Evolutionary conservation across 1,139 yeast genomes (phyloP).

Genomic region (Nakaseomyces nivariensis): DNA sequence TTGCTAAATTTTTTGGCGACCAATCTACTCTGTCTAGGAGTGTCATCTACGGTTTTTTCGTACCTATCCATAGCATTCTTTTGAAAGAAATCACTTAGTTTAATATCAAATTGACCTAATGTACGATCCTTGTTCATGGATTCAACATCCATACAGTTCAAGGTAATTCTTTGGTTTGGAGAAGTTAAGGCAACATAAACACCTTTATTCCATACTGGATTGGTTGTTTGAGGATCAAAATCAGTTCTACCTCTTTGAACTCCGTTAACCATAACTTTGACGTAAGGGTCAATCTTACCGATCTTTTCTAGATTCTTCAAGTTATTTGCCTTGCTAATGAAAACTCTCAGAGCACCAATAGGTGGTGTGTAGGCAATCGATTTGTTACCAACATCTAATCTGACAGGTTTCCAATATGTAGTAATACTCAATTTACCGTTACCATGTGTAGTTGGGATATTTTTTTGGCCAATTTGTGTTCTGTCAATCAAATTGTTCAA

Average conservation of each 20-base stretch:
- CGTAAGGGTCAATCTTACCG: slow-evolving; percentile 90
- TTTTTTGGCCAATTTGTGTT: slow-evolving; percentile 61
- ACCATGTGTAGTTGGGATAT: slow-evolving; percentile 61
- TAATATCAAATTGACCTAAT: slow-evolving; percentile 69
- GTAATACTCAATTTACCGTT: slow-evolving; percentile 61
- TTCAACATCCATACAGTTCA: slow-evolving; percentile 92
- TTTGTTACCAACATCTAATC: slow-evolving; percentile 53
- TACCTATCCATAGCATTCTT: slow-evolving; percentile 47
- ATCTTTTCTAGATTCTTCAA: slow-evolving; percentile 77
- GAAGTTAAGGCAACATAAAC: slow-evolving; percentile 74
- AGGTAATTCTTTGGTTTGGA: slow-evolving; percentile 65
- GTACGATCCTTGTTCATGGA: slow-evolving; percentile 68
- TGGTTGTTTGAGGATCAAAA: slow-evolving; percentile 53
- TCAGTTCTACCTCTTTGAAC: slow-evolving; percentile 68
- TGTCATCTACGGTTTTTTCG: slow-evolving; percentile 47
- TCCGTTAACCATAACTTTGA: slow-evolving; percentile 69
- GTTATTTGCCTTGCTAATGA: slow-evolving; percentile 58
- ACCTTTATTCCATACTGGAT: slow-evolving; percentile 82
- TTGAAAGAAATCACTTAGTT: slow-evolving; percentile 55
- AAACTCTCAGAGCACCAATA: slow-evolving; percentile 78
- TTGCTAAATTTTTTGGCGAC: slow-evolving; percentile 64
- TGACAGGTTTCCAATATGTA: slow-evolving; percentile 82
- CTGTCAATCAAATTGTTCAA: slow-evolving; percentile 69
- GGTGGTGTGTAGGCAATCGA: slow-evolving; percentile 83
- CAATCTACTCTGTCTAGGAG: slow-evolving; percentile 50